Conservation (phyloP, 768 basidiomycete species). For the Leccinum ochraceum region DNA sequence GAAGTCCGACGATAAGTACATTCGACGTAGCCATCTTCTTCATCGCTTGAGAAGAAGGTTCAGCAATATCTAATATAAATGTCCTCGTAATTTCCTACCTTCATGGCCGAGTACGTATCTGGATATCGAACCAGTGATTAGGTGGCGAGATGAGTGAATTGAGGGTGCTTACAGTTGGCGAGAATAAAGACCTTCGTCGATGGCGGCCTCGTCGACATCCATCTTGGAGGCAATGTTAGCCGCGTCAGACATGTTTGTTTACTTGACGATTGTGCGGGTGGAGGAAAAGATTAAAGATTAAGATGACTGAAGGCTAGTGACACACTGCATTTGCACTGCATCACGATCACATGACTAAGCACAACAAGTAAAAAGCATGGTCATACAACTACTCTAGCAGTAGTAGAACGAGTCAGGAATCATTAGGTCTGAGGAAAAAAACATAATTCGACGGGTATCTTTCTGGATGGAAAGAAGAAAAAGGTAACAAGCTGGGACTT, state of each 20-base stretch:
- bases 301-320: background rate
- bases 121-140: conserved; percentile 22
- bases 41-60: conserved; percentile 71
- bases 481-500: background rate
- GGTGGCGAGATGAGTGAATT: conserved; percentile 13
- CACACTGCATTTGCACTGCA: background rate
- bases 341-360: conserved; percentile 25
- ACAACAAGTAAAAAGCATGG: background rate
- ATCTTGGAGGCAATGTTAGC: conserved; percentile 50
- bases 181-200: conserved; percentile 93
- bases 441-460: background rate
- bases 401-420: background rate
- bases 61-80: conserved; percentile 11
- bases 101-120: conserved; percentile 97
- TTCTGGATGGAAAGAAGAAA: background rate
- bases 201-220: conserved; percentile 85
- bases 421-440: background rate
- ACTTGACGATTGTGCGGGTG: conserved; percentile 3
- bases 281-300: conserved; percentile 10
- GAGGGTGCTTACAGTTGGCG: conserved; percentile 75
- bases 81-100: conserved; percentile 48
- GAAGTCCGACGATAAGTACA: conserved; percentile 88
- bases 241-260: conserved; percentile 37
- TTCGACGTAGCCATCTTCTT: conserved; percentile 98
- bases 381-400: background rate